Evolutionary conservation across 2,329 filamentous ascomycete genomes (phyloP), one percentile per base, ranked within the genome.

Genomic region (Fonsecaea nubica): DNA sequence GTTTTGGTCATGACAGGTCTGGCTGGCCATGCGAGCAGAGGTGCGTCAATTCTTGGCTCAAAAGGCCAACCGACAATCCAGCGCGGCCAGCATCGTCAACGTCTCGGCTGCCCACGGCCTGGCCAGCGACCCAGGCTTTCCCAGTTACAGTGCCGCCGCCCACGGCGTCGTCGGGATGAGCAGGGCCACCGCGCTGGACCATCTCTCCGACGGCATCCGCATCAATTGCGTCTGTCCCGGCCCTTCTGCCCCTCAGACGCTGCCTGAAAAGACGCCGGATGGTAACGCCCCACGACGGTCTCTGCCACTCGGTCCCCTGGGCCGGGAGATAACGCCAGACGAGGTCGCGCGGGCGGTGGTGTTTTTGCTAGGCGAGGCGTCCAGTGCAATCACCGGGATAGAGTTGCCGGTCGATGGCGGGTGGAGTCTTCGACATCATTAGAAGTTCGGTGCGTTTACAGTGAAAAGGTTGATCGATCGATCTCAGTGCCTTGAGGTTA

Each of bases 21-120:
- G 84, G 81, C 77, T 85, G 32, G 87, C 85, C 67, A 83, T 87
- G 71, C 78, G 80, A 59, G 85, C 84, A 48, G 78, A 88, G 74
- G 69, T 76, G 25, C 68, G 69, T 45, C 73, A 75, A 57, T 74
- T 66, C 12, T 18, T 66, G 40, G 77, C 84, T 80, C 63, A 89
- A 90, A 77, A 89, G 92, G 72, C 84, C 83, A 3, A 18, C 38
- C 21, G 79, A 1, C 83, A 72, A 73, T 4, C 74, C 75, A 0
- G 70, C 73, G 0, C 80, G 83, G 63, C 75, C 81, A 21, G 84
- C 0, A 75, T 86, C 4, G 83, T 86, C 9, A 84, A 85, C 65
- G 80, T 86, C 18, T 81, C 83, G 0, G 84, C 82, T 65, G 83
- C 85, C 68, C 73, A 85, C 0, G 84, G 83, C 0, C 75, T 85